Evolutionary conservation across 257 asterid species (phyloP).

Genomic region (Penstemon barbatus): DNA sequence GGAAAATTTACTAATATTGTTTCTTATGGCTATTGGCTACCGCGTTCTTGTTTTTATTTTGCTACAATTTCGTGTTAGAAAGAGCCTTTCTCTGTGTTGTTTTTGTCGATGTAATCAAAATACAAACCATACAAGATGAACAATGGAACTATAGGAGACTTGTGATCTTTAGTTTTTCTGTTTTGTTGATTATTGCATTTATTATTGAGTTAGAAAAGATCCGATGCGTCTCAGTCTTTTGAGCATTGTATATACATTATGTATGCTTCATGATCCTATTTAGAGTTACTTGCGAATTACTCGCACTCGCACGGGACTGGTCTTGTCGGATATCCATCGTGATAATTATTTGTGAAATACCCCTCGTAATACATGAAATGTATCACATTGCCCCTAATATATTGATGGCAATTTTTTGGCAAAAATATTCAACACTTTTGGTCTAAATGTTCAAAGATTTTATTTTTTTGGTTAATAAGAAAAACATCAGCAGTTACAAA

Average conservation of each 20-base stretch:
- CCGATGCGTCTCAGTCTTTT: background rate
- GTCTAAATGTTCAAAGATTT: too few relatives aligned
- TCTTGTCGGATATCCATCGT: too few relatives aligned
- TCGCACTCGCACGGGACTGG: too few relatives aligned
- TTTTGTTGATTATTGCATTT: slow-evolving; percentile 8
- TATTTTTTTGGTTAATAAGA: too few relatives aligned
- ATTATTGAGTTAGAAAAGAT: background rate
- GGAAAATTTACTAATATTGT: slow-evolving; percentile 65
- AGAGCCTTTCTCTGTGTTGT: slow-evolving; percentile 39
- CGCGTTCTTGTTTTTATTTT: slow-evolving; percentile 62
- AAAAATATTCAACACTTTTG: too few relatives aligned
- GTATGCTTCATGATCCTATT: too few relatives aligned
- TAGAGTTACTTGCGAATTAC: too few relatives aligned
- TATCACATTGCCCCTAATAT: too few relatives aligned
- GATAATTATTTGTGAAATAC: too few relatives aligned
- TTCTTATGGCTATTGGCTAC: slow-evolving; percentile 71
- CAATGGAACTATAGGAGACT: background rate
- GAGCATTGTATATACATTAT: background rate
- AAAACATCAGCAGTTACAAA: too few relatives aligned
- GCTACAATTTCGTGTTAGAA: slow-evolving; percentile 60
- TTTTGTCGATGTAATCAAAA: slow-evolving; percentile 44
- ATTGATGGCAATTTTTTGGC: too few relatives aligned
- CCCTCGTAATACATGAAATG: too few relatives aligned
- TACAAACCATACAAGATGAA: slow-evolving; percentile 47
- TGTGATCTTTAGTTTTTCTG: slow-evolving; percentile 20